These are phyloP conservation scores for Verticillium zaregamsianum DNA, from an alignment of 2,329 filamentous ascomycete genomes.

Conservation along the genomic window DNA sequence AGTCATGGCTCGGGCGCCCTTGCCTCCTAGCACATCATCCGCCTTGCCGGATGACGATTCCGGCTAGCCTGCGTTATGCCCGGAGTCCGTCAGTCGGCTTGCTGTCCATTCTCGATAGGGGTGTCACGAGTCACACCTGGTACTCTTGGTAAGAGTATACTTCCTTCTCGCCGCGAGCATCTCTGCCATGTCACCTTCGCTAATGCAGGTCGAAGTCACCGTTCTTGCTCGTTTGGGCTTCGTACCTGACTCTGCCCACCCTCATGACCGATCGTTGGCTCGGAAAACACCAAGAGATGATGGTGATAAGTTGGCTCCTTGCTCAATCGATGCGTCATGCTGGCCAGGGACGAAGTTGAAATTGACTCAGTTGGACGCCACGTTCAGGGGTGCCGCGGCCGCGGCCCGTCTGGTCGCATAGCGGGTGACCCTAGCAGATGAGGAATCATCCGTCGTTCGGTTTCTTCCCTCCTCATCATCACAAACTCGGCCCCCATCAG, in stretches of 20 bases:
- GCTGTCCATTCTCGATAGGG: not conserved
- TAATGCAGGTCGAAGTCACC: constrained; percentile 3
- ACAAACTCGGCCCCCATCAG: not conserved
- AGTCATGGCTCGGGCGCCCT: not conserved
- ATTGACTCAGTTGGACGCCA: not conserved
- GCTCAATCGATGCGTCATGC: not conserved
- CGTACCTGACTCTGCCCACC: not conserved
- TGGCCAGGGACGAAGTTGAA: not conserved
- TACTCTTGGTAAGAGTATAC: not conserved
- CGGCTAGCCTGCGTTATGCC: not conserved
- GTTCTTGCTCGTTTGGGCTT: not conserved
- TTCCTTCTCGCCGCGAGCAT: not conserved
- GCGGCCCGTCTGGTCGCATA: constrained; percentile 5
- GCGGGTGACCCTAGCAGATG: not conserved
- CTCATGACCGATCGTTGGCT: not conserved
- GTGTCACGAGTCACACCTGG: not conserved
- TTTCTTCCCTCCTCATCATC: not conserved
- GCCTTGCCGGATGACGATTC: not conserved
- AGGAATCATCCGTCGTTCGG: not conserved
- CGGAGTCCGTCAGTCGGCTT: not conserved
- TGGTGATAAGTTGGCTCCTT: not conserved
- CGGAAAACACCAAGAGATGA: not conserved
- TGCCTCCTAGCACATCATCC: not conserved
- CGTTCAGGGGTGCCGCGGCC: constrained; percentile 2
- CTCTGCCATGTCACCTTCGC: not conserved